A percentile compares a stretch with the other conserved stretches of the same genome.
Conservation (phyloP, 768 basidiomycete species). For the Melanogaster broomeanus region DNA sequence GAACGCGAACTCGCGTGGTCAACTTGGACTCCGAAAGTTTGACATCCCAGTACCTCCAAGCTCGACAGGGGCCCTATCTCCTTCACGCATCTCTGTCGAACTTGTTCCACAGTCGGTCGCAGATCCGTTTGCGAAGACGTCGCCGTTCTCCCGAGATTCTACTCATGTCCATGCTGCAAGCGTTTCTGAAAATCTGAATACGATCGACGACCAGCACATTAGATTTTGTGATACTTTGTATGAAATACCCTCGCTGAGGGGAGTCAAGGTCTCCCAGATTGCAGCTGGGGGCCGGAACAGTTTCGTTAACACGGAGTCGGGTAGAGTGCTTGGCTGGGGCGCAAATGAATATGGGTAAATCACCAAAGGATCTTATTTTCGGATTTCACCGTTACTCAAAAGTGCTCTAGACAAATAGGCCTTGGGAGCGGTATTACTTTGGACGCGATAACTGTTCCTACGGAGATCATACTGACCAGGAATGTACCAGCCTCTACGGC, state of each 20-base stretch:
- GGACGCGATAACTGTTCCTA: conserved; percentile 76
- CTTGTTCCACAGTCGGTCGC: conserved; percentile 56
- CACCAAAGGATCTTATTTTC: not conserved
- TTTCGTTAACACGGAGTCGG: conserved; percentile 66
- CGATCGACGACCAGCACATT: conserved; percentile 44
- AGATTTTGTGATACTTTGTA: conserved; percentile 70
- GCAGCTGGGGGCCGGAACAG: conserved; percentile 73
- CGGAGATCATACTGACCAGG: conserved; percentile 78
- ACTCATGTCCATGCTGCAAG: conserved; percentile 19
- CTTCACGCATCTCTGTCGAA: conserved; percentile 46
- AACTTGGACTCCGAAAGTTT: conserved; percentile 77
- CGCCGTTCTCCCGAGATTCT: conserved; percentile 38
- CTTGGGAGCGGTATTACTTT: conserved; percentile 63
- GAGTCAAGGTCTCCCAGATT: conserved; percentile 64
- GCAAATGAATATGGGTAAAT: conserved; percentile 83
- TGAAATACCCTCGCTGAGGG: conserved; percentile 74
- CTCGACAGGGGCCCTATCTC: conserved; percentile 12
- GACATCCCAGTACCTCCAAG: conserved; percentile 41
- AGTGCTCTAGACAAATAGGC: conserved; percentile 68
- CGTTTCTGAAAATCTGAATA: conserved; percentile 27
- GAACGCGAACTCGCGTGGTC: conserved; percentile 77
- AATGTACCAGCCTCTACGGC: conserved; percentile 48
- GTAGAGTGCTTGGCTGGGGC: conserved; percentile 85
- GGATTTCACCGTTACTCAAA: conserved; percentile 1
- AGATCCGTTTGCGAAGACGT: conserved; percentile 51